phyloP scores from a whole-genome alignment of 176 grass and related monocot species.

The Oropetium thomaeum region DNA sequence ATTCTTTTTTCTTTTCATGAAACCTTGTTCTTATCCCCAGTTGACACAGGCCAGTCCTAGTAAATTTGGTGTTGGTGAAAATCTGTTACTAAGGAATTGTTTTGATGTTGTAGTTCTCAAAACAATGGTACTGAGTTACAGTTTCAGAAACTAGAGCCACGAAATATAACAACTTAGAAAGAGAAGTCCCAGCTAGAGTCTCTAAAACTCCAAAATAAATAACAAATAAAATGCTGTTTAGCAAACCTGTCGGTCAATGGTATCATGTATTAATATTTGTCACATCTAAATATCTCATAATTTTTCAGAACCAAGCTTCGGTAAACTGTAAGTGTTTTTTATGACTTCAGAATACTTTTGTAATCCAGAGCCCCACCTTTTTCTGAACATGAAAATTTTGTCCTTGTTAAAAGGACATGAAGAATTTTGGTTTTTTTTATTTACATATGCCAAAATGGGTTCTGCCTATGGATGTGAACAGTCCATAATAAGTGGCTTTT shows the following conservation, averaged over 20 bases:
- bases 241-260: too few relatives aligned
- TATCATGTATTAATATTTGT: neutral
- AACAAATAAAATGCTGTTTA: neutral
- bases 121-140: neutral
- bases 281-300: neutral
- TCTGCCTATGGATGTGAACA: neutral
- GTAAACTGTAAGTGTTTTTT: neutral
- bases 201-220: neutral
- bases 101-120: neutral
- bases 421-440: conserved; percentile 3
- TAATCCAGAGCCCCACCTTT: neutral
- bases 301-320: neutral
- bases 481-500: neutral
- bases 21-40: neutral
- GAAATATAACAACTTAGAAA: neutral
- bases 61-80: neutral
- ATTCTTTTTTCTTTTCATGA: conserved; percentile 8
- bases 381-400: neutral
- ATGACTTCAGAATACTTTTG: neutral
- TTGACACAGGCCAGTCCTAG: neutral
- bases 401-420: neutral
- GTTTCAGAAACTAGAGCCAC: neutral
- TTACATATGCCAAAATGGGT: neutral
- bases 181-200: neutral
- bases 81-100: neutral